Percentiles rank a stretch among this genome's conserved stretches.
These are phyloP conservation scores for Nidula microcarpa DNA, from an alignment of 768 basidiomycete genomes.

Conservation along the genomic window DNA sequence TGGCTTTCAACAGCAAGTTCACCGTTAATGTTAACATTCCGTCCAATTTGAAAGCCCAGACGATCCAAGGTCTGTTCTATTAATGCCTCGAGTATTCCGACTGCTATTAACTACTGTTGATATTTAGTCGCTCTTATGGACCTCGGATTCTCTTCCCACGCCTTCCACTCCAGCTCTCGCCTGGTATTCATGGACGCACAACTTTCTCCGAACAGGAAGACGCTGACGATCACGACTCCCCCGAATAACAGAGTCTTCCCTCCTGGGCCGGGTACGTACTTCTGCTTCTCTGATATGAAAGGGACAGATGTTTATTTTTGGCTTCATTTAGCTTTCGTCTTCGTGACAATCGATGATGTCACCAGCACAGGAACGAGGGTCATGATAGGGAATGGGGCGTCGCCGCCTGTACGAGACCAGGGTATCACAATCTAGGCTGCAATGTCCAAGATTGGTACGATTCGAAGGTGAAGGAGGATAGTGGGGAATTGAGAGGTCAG, in stretches of 20 bases:
- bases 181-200: conserved; percentile 27
- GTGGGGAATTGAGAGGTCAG: too few relatives aligned
- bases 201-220: conserved; percentile 23
- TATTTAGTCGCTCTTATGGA: conserved; percentile 27
- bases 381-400: conserved; percentile 33
- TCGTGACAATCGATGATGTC: conserved; percentile 28
- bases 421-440: conserved; percentile 14
- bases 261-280: conserved; percentile 28
- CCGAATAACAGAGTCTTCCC: conserved; percentile 29
- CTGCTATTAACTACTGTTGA: too few relatives aligned
- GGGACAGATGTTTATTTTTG: background rate
- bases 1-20: conserved; percentile 32
- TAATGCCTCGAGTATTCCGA: too few relatives aligned
- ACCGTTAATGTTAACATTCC: conserved; percentile 28
- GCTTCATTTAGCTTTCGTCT: conserved; percentile 19
- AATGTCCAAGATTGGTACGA: too few relatives aligned
- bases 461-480: too few relatives aligned
- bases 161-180: conserved; percentile 31
- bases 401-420: conserved; percentile 33
- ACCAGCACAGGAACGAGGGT: conserved; percentile 33
- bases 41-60: conserved; percentile 15
- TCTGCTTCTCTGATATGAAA: background rate
- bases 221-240: conserved; percentile 25
- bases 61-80: conserved; percentile 24
- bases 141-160: conserved; percentile 35